phyloP scores from a whole-genome alignment of 345 rosid genomes.

The Hibiscus mutabilis region DNA sequence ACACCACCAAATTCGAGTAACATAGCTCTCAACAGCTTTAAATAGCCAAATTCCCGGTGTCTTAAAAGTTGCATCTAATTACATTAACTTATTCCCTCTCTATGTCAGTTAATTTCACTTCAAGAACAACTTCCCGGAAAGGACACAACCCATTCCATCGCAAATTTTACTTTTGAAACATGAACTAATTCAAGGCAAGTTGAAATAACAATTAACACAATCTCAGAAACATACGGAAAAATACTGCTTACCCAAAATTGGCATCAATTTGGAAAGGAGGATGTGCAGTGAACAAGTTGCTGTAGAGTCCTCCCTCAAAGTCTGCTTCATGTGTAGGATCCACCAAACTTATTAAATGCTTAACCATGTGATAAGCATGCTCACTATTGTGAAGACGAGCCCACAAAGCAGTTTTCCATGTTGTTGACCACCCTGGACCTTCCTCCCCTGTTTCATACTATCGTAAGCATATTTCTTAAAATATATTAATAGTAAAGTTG shows the following conservation, averaged over 20 bases:
- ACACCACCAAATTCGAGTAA: neutral
- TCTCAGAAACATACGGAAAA: neutral
- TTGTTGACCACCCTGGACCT: conserved; percentile 95
- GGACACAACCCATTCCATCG: neutral
- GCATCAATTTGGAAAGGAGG: conserved; percentile 99
- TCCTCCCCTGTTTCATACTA: conserved; percentile 53
- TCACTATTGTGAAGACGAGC: conserved; percentile 76
- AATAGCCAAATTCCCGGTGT: neutral
- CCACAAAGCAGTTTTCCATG: conserved; percentile 88
- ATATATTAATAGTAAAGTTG: neutral
- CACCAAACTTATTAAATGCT: conserved; percentile 66
- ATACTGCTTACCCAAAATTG: conserved; percentile 69
- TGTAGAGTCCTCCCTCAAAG: conserved; percentile 80
- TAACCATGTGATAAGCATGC: conserved; percentile 69
- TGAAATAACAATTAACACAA: neutral
- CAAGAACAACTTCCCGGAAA: neutral
- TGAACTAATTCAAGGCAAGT: neutral
- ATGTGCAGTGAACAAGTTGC: conserved; percentile 84
- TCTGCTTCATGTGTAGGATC: conserved; percentile 63
- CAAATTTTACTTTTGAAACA: neutral
- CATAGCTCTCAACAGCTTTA: neutral
- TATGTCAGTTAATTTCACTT: neutral
- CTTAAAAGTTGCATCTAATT: neutral
- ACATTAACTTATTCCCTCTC: neutral
- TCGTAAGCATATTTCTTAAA: neutral